Base-by-base conservation (phyloP, 768 basidiomycete genomes). In the Pisolithus marmoratus region DNA sequence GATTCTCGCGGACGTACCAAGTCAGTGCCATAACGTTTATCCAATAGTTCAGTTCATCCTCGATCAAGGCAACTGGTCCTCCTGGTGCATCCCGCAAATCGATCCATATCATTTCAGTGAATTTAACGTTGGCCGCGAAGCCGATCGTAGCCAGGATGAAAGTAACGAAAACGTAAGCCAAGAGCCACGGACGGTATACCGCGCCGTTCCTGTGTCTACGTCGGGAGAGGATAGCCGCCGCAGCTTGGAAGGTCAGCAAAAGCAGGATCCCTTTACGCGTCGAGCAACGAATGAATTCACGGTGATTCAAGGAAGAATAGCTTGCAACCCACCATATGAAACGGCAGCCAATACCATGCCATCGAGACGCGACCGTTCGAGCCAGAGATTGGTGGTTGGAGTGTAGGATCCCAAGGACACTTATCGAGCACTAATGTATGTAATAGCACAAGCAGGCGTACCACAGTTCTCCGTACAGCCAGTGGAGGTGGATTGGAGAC, bases 91-190 rank as follows among this genome's bases (percentile, higher is more conserved):
- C 53, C 12, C 68, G 65, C 29, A 63, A 7, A 36, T 70, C 66
- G 20, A 69, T 67, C 57, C 53, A 72, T n/a, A 68, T 63, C 67
- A 64, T 59, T 54, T 62, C 48, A 36, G 57, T 69, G 49, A 62
- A 68, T 36, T 57, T 62, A 2, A 57, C 53, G 23, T 69, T 62
- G 2, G 42, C 52, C 5, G 53, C 65, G 6, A 64, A 57, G 8
- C 58, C 60, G 8, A 72, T 48, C 1, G 62, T 64, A 5, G 55
- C 70, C 31, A 69, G 47, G 14, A 37, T 8, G 27, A 70, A 69
- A 17, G 64, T 66, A 36, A 60, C 46, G 46, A 48, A 40, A 29
- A 67, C 48, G n/a, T 65, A 67, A 20, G 44, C n/a, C 5, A 64
- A 17, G n/a, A 68, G 54, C 22, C 20, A 17, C 20, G 27, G 23